Percentiles rank a stretch among this genome's conserved stretches.
Evolutionary conservation across 192 early-diverging fungal genomes (phyloP).

Genomic region (Podila epicladia): DNA sequence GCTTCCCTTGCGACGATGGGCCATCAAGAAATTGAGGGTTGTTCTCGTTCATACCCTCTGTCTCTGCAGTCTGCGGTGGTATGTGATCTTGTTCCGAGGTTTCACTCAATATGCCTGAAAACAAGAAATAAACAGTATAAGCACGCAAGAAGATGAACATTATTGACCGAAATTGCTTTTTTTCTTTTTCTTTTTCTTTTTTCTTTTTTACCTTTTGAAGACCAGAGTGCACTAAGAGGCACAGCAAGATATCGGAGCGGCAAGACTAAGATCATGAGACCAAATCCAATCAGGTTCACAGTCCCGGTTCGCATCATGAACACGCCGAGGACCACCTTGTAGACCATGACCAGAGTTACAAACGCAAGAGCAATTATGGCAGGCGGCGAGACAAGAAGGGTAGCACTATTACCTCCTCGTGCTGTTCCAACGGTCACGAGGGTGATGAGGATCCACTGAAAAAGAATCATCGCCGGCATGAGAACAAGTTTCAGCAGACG

Average conservation of each 20-base stretch:
- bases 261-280: neutral
- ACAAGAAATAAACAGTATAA: too few species aligned
- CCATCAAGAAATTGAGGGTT: too few species aligned
- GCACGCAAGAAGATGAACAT: too few species aligned
- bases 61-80: too few species aligned
- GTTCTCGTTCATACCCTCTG: too few species aligned
- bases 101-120: too few species aligned
- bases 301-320: neutral
- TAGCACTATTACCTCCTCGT: neutral
- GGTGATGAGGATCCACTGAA: neutral
- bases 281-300: neutral
- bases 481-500: conserved; percentile 16
- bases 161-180: too few species aligned
- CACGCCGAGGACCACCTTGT: neutral
- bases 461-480: conserved; percentile 1
- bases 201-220: neutral
- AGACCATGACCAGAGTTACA: neutral
- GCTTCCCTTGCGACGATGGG: too few species aligned
- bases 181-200: too few species aligned
- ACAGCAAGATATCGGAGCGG: neutral
- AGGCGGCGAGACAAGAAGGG: neutral
- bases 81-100: too few species aligned
- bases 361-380: neutral
- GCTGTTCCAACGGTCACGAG: conserved; percentile 11
- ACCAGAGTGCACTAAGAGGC: neutral